Evolutionary conservation across 2,329 filamentous ascomycete genomes (phyloP), one percentile per base, ranked within the genome.

Genomic region (Beauveria bassiana): DNA sequence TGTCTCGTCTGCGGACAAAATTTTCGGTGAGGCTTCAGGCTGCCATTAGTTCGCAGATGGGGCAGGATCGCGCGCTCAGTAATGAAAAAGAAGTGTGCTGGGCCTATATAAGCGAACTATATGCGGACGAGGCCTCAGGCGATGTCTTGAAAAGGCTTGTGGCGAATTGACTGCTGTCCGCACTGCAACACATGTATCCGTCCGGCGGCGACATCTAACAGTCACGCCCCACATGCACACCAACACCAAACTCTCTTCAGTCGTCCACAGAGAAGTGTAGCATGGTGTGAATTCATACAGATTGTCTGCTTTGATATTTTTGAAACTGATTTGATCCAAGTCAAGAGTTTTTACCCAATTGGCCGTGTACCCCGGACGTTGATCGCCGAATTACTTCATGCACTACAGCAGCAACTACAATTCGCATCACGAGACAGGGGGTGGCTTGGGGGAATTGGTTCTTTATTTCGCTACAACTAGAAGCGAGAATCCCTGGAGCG

Each of bases 401-500:
- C 10, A 7, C 34, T 4, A 26, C 51, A 16, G 10, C 42, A 22
- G 5, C 7, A 8, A 31, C 53, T 31, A 56, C 53, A 5, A 50
- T 16, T 16, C 54, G n/a, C 26, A 47, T 14, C 46, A 50, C 38
- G 10, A 52, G 28, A 40, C 12, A 38, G 3, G 5, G 34, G 28
- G 31, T 58, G 12, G 34, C 2, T 51, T 26, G 53, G 60, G 59
- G 53, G 60, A 14, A 40, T 57, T 45, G 38, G 42, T 61, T 61
- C 14, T 58, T 52, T 51, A 58, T 62, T 61, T 58, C 53, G 42
- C 53, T 62, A 58, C 60, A 62, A 62, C 60, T 58, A 38, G 24
- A 52, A 58, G 38, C 47, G 42, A 40, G 18, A 51, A 34, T 26
- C 20, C 26, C 16, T n/a, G 28, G 26, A 56, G 24, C 24, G 12